Percentiles rank a stretch among this genome's conserved stretches.
Evolutionary conservation across 2,329 filamentous ascomycete species (phyloP).

Genomic region (Thelonectria olida): DNA sequence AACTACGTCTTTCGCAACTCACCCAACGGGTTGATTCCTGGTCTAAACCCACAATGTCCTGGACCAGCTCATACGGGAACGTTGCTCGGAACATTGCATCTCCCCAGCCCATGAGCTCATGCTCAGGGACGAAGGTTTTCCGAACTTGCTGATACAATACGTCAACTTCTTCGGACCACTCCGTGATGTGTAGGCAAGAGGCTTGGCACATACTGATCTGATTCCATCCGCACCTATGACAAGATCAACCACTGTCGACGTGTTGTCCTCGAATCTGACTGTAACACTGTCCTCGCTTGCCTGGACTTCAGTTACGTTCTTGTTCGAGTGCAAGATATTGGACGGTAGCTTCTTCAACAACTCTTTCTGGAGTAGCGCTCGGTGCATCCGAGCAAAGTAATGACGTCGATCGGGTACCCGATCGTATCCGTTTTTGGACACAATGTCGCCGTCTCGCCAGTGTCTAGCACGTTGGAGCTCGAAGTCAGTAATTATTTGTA

Average conservation of each 20-base stretch:
- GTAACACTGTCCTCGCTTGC: neutral
- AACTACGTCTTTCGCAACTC: too few species aligned
- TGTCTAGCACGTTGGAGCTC: neutral
- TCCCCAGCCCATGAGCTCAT: neutral
- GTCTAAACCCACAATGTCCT: neutral
- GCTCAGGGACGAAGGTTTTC: neutral
- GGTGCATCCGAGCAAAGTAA: neutral
- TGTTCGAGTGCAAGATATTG: neutral
- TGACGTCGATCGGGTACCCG: neutral
- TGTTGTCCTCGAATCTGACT: neutral
- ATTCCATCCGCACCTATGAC: neutral
- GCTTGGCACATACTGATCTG: neutral
- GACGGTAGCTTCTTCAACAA: neutral
- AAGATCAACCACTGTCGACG: neutral
- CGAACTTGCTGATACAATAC: neutral
- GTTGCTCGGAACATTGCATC: neutral
- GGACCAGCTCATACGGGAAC: neutral
- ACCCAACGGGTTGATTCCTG: neutral
- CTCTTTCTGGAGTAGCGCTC: neutral
- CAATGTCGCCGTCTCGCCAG: neutral
- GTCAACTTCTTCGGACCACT: too few species aligned
- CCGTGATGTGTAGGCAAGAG: too few species aligned
- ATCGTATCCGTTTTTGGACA: too few species aligned
- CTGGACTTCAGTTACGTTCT: neutral
- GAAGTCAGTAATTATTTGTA: neutral